Evolutionary conservation across 106 monocot genomes (phyloP).

Genomic region (Dendrobium chrysotoxum): DNA sequence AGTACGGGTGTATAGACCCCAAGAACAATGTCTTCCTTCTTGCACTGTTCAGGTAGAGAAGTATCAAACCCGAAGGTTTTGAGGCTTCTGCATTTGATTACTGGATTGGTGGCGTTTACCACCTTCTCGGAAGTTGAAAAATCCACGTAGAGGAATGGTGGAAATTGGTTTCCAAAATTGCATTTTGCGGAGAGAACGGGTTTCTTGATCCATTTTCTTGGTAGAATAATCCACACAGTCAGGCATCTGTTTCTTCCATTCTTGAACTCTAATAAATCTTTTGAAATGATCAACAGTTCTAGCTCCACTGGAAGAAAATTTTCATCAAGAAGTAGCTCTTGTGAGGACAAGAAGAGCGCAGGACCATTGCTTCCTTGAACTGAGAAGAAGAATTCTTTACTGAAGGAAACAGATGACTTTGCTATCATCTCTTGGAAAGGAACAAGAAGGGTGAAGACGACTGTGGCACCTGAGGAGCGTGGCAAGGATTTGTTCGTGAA

Average conservation of each 20-base stretch:
- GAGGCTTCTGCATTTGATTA: slow-evolving; percentile 49
- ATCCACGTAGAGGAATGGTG: slow-evolving; percentile 55
- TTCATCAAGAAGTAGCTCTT: background rate
- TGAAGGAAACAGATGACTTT: slow-evolving; percentile 3
- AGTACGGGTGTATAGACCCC: background rate
- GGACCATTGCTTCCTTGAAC: background rate
- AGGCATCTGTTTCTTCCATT: slow-evolving; percentile 20
- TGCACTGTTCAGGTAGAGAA: background rate
- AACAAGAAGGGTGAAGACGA: slow-evolving; percentile 40
- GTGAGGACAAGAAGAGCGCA: background rate
- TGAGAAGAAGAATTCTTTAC: slow-evolving; percentile 45
- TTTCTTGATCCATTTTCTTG: slow-evolving; percentile 21
- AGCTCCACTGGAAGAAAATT: slow-evolving; percentile 47
- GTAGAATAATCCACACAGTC: slow-evolving; percentile 23
- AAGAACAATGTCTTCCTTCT: background rate
- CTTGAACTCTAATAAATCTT: slow-evolving; percentile 41
- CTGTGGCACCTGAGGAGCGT: slow-evolving; percentile 42
- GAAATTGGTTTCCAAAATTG: slow-evolving; percentile 30
- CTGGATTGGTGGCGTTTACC: slow-evolving; percentile 40
- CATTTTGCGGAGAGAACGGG: slow-evolving; percentile 24
- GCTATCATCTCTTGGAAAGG: slow-evolving; percentile 29
- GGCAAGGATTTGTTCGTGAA: slow-evolving; percentile 45
- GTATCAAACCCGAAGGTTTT: slow-evolving; percentile 21
- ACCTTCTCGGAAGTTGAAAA: slow-evolving; percentile 66
- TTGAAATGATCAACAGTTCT: slow-evolving; percentile 42